Base-by-base conservation (phyloP, 169 alveolate genomes). In the Eimeria sp. region DNA sequence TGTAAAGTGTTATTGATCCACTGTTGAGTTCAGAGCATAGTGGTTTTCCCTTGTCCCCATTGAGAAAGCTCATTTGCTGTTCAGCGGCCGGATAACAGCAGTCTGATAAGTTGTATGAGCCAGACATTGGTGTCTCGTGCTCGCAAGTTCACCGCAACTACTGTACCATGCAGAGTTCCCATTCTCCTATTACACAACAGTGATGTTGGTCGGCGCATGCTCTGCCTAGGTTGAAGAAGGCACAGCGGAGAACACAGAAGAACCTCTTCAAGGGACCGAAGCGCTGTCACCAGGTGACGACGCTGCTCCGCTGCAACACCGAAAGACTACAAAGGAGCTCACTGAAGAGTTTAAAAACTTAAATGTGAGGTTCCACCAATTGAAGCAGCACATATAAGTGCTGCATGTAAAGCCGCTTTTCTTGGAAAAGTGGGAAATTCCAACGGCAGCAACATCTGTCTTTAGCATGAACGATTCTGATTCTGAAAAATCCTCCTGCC, bases 271-370 rank as follows among this genome's bases (percentile, higher is more conserved):
- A 47, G 70, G 10, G 75, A 4, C 13, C 45, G 65, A 43, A 20
- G 43, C 93, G 93, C 27, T 34, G 51, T 6, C 82, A 43, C 27
- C 57, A n/a, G 45, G 54, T 43, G 93, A 87, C 49, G 82, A 58
- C n/a, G 83, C 27, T 14, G 63, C 93, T 63, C 51, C 80, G 14
- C 47, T 63, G 67, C 63, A 43, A 45, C 67, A 87, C 34, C 65
- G 93, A 49, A 87, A 87, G 51, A 87, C 93, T 63, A 87, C 93
- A 1, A 5, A 63, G 83, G 93, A 87, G 78, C 93, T 87, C 22
- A 87, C 82, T 22, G 93, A 87, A 45, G 93, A 87, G n/a, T 87
- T 87, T 83, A 87, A 87, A 87, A 49, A 87, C 54, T 63, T 87
- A 54, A 87, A 87, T 87, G 93, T 87, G 73, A 43, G 91, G 58